Base-by-base conservation (phyloP, 805 yeast genomes). In the Lipomyces oligophaga region DNA sequence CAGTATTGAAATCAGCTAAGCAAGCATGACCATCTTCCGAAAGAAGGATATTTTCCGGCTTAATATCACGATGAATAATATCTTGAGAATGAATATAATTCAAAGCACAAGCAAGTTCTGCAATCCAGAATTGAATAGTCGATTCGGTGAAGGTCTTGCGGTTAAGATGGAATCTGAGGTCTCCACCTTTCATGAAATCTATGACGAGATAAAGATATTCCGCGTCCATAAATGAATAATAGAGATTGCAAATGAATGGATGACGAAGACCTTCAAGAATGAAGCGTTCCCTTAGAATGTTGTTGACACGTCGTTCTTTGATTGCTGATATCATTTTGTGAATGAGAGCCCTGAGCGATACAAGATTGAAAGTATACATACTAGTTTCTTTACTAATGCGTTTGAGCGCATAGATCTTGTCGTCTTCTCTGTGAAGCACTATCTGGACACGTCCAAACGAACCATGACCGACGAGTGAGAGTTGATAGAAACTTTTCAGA, bases 391-490 rank as follows among this genome's bases (percentile, higher is more conserved):
- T 61, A 21, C 57, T 56, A 42, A 61, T 52, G 47, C 61, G 61
- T 42, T 62, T 62, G 21, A 62, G 47, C 3, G 65, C 65, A 39
- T 48, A 60, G 27, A 36, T 45, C 22, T 34, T 35, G 28, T 42
- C 43, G n/a, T 56, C 51, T 7, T 26, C 35, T 22, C 43, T 43
- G 35, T 54, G 56, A 35, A 54, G 48, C 13, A 60, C 64, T 18
- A 60, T 75, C 52, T 94, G 70, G 18, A 87, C 95, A 38, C 83
- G 85, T 24, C 96, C 95, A 69, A 83, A 87, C 0, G 94, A 77
- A 22, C 96, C 96, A 38, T 83, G 74, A 11, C 95, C 95, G 48
- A 87, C 75, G 38, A 83, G 83, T 60, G 85, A 93, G 65, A 50
- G 34, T 26, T 61, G 40, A 13, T 38, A 33, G 41, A 60, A 61